These are phyloP conservation scores for Apiotrichum brassicae DNA, from an alignment of 1,284 basidiomycete species.

Conservation along the genomic window DNA sequence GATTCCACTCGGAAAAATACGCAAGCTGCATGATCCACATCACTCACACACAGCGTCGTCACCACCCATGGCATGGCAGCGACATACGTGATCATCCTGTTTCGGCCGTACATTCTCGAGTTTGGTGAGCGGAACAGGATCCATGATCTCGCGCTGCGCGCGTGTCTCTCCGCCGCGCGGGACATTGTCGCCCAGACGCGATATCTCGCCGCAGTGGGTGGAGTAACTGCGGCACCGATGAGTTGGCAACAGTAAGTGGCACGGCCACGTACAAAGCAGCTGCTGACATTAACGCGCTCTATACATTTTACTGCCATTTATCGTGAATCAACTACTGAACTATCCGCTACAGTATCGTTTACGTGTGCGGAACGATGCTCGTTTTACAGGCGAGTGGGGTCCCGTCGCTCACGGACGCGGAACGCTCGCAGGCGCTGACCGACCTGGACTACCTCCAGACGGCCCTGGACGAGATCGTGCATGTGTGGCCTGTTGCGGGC, in stretches of 20 bases:
- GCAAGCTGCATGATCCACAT: background rate
- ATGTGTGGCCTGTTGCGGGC: constrained; percentile 17
- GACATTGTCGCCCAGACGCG: constrained; percentile 18
- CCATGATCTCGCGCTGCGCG: constrained; percentile 5
- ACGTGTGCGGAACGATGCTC: constrained; percentile 20
- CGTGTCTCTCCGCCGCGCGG: constrained; percentile 11
- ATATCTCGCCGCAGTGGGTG: constrained; percentile 12
- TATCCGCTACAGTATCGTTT: constrained; percentile 19
- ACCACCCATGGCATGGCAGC: constrained; percentile 22
- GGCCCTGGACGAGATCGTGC: constrained; percentile 13
- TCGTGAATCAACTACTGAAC: constrained; percentile 7
- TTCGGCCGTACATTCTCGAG: constrained; percentile 25
- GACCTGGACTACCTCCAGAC: constrained; percentile 16
- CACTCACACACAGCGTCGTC: constrained; percentile 1
- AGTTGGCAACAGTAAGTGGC: constrained; percentile 17
- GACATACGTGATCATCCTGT: constrained; percentile 23
- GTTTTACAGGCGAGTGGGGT: constrained; percentile 19
- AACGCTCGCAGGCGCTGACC: constrained; percentile 6
- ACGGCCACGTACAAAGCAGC: too few species aligned
- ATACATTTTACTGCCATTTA: background rate
- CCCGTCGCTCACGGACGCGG: constrained; percentile 10
- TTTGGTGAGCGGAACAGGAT: constrained; percentile 9
- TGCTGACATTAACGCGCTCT: background rate
- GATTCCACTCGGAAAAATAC: too few species aligned
- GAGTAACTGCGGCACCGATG: constrained; percentile 11